Percentiles rank a stretch among this genome's conserved stretches.
These are phyloP conservation scores for Carnegiea gigantea DNA, from an alignment of 179 eudicot genomes.

Conservation along the genomic window DNA sequence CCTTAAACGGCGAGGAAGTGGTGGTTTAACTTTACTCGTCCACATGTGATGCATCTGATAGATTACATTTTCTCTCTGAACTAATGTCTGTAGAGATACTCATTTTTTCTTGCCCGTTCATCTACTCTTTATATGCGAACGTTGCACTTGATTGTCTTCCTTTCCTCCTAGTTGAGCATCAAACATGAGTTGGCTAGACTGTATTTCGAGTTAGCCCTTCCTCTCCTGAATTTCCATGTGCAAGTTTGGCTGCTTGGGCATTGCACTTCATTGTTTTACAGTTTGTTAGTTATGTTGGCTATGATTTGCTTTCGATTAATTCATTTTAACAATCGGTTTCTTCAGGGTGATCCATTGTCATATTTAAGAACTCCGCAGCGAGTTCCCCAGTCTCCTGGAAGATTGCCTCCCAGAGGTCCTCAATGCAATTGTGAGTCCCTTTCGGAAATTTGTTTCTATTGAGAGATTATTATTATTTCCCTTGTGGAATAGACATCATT, in stretches of 20 bases:
- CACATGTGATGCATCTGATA: no score
- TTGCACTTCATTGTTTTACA: not conserved
- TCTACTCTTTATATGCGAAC: not conserved
- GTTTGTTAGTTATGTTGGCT: conserved; percentile 1
- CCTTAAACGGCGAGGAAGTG: not conserved
- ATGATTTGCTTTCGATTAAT: not conserved
- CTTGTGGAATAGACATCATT: not conserved
- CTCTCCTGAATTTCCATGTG: no score
- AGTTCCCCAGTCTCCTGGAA: conserved; percentile 72
- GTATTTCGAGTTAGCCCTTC: no score
- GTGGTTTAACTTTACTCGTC: not conserved
- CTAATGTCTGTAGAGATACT: not conserved
- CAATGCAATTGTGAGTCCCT: conserved; percentile 59
- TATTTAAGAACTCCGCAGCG: conserved; percentile 64
- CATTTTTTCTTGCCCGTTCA: not conserved
- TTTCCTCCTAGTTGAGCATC: not conserved
- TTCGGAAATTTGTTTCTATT: not conserved
- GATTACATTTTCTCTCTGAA: not conserved
- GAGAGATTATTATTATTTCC: not conserved
- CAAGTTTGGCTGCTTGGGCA: no score
- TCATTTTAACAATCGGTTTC: not conserved
- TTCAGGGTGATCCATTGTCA: conserved; percentile 41
- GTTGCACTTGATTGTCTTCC: not conserved
- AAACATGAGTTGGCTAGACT: no score
- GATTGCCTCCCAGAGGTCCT: conserved; percentile 79